Base-by-base conservation (phyloP, 305 asterid genomes). In the Fraxinus nigra region DNA sequence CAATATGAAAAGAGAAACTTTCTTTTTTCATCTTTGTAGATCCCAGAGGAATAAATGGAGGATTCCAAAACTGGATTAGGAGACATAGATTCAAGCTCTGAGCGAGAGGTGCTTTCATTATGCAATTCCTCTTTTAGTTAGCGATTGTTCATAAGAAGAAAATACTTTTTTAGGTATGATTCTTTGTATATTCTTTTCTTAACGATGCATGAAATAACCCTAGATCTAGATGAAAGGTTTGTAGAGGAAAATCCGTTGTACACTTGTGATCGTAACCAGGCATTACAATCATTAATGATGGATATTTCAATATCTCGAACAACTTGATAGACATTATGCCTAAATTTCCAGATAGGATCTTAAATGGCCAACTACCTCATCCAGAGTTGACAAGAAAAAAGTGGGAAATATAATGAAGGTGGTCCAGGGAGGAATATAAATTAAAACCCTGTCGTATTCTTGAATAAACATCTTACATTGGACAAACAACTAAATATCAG, bases 391-490 rank as follows among this genome's bases (percentile, higher is more conserved):
- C 18, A 46, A 43, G 75, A 78, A 43, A 40, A 80, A 77, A n/a
- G 76, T 63, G 75, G 37, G 40, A 14, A 72, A 72, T 48, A 59
- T 40, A 75, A 80, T 80, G 81, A 78, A 56, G 59, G 70, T 82
- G 84, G 84, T 3, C 77, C 86, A 76, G 56, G 20, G 30, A 38
- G 67, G 72, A n/a, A 83, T 82, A 48, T 7, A 70, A 65, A 24
- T 65, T 65, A 65, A 75, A 34, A 67, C 38, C 81, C 78, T 13
- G 54, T 84, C 85, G 37, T 84, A 69, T 70, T 86, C 82, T 54
- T 72, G 38, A 48, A 43, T 38, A 61, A 75, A 65, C 80, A 81
- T 81, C 22, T 59, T 24, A 26, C 40, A 78, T 61, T 82, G 43
- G 11, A 74, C 35, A 69, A 70, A 86, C 63, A 80, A 72, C 82